A percentile compares a stretch with the other conserved stretches of the same genome.
phyloP scores from a whole-genome alignment of 1,284 basidiomycete species.

The Kalmanozyma brasiliensis region DNA sequence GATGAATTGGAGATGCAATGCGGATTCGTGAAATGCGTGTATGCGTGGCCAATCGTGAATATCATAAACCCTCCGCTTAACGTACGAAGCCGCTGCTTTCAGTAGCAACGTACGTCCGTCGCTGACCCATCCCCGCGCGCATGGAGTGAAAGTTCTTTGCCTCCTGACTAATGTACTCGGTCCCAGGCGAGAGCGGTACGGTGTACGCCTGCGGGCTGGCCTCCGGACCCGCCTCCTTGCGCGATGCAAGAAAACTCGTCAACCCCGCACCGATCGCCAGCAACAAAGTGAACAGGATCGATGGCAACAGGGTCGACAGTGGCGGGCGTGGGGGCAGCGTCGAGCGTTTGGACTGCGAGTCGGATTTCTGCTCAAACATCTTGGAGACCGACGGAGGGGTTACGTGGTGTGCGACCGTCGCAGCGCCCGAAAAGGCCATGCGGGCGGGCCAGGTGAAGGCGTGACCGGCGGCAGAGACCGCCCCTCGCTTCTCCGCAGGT shows the following conservation, averaged over 20 bases:
- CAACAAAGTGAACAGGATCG: conserved; percentile 56
- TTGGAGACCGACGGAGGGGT: conserved; percentile 17
- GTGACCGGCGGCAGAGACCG: conserved; percentile 11
- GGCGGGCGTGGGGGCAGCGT: conserved; percentile 56
- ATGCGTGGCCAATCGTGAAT: too few relatives aligned
- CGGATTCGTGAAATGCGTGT: too few relatives aligned
- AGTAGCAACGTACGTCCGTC: too few relatives aligned
- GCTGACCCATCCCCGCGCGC: too few relatives aligned
- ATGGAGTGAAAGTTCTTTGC: too few relatives aligned
- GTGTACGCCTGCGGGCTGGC: conserved; percentile 1
- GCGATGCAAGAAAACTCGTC: conserved; percentile 36
- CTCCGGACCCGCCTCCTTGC: conserved; percentile 12
- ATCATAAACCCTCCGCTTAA: too few relatives aligned
- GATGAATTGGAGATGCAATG: too few relatives aligned
- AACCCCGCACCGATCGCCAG: conserved; percentile 55
- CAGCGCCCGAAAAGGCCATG: conserved; percentile 26
- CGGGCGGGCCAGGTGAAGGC: conserved; percentile 32
- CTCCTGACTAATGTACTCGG: conserved; percentile 15
- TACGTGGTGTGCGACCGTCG: conserved; percentile 16
- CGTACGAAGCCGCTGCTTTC: too few relatives aligned
- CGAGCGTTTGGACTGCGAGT: conserved; percentile 3
- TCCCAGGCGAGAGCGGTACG: not conserved
- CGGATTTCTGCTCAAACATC: conserved; percentile 11
- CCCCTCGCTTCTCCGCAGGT: not conserved
- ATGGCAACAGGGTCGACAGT: conserved; percentile 52